Base-by-base conservation (phyloP, 1,139 yeast genomes). In the Scheffersomyces illinoinensis region DNA sequence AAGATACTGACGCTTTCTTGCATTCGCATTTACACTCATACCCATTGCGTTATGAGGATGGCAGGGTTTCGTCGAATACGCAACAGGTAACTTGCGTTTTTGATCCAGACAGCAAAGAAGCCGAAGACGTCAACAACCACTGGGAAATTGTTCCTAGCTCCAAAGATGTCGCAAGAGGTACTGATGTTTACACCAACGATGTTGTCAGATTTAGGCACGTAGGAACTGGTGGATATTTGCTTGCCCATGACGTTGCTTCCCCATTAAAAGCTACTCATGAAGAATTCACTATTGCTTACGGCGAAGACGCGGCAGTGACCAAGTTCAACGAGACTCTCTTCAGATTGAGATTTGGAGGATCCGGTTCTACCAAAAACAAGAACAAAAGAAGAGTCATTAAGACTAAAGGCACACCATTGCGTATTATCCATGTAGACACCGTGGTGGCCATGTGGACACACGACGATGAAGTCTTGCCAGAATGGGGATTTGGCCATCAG, bases 241-340 rank as follows among this genome's bases (percentile, higher is more conserved):
- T 92, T 66, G 87, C 99, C 39, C 99, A 95, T 72, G 99, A 95
- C 72, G 99, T 95, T 57, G 99, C 99, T 0, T 93, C 98, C 10
- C 68, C 68, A 46, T 64, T 66, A 60, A 64, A 74, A 62, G 63
- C 71, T 7, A 62, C 62, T 47, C 68, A 71, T 43, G 64, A 62
- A 54, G 68, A 69, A 54, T 68, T 71, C 54, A 63, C 76, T 12
- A 67, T 96, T 47, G 88, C 88, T 14, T 72, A 84, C 53, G 79
- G 77, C 43, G 96, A 91, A 54, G 73, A 75, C 52, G 86, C 84
- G n/a, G 76, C 76, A 7, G 71, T 65, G n/a, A 77, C 75, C 4
- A 80, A 86, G 64, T 88, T 77, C 75, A 85, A 91, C 66, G 91
- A 90, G 68, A 92, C 98, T 0, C 75, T 93, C 65, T 95, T 95